Base-by-base conservation (phyloP, 1,284 basidiomycete species). In the Porogramme epimiltina region DNA sequence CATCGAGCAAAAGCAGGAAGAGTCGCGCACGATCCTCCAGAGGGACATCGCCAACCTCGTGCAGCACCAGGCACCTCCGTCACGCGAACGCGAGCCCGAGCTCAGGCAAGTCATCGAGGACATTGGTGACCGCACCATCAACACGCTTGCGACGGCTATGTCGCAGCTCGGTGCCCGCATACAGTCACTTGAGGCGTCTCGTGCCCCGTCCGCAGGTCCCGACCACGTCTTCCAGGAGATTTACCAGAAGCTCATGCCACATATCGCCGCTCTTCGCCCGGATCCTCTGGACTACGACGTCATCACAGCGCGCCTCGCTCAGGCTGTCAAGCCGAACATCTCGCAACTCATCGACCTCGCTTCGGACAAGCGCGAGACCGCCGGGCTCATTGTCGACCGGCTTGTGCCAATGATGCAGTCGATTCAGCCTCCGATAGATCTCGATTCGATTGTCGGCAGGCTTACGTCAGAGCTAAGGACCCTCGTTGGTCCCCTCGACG, bases 291-390 rank as follows among this genome's bases (percentile, higher is more conserved):
- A 93, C 64, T 89, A 92, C 61, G 87, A 91, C 38, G 76, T 78
- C 55, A 73, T 93, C 52, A 93, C 90, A 1, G 73, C 72, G 31
- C 81, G 83, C 59, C 80, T 93, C 15, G 79, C 86, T 15, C 87
- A 92, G 66, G 87, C 90, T 1, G 90, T 93, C 62, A 92, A 92
- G 63, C 90, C 91, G 8, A 87, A 92, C 61, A 91, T 93, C 20
- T 81, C 86, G 2, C 89, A 93, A 61, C 81, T 93, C 55, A 92
- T 93, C 56, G 90, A 93, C 65, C 78, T 93, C 44, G 84, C 90
- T 18, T 89, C 88, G 0, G 90, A 93, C 65, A 93, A 93, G 66
- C 79, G 87, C 31, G 90, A 93, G 69, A 93, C 90, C 5, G 90
- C 90, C 3, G 77, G 79, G 9, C 78, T 93, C 40, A 93, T 93